These are phyloP conservation scores for Primulina eburnea DNA, from an alignment of 257 asterid species.

Conservation along the genomic window DNA sequence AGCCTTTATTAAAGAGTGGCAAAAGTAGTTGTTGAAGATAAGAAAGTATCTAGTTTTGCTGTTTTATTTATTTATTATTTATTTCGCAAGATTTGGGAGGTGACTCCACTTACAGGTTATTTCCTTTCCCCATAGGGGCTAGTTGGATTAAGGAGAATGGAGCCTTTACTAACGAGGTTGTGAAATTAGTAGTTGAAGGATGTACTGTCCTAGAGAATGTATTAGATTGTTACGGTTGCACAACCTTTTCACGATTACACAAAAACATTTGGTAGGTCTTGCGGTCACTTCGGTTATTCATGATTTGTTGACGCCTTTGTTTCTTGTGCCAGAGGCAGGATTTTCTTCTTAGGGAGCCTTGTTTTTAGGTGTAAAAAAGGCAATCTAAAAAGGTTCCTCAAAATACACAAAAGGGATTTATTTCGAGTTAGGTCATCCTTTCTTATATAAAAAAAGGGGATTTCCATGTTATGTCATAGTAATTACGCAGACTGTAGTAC, in stretches of 20 bases:
- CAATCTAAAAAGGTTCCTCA: background rate
- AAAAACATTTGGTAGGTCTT: background rate
- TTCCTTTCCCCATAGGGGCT: background rate
- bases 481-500: no score
- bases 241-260: background rate
- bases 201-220: background rate
- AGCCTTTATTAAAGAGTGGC: no score
- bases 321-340: background rate
- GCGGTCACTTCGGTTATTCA: constrained; percentile 2
- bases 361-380: background rate
- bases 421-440: no score
- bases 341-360: background rate
- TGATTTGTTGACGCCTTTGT: background rate
- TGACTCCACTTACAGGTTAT: background rate
- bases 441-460: no score
- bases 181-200: background rate
- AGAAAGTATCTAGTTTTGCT: no score
- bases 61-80: background rate
- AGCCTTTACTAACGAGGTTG: no score
- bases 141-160: background rate
- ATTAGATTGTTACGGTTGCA: background rate
- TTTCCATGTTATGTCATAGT: no score
- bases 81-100: background rate
- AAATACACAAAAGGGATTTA: background rate
- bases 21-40: no score